Base-by-base conservation (phyloP, 148 eudicot genomes). In the Linanthus parryae region DNA sequence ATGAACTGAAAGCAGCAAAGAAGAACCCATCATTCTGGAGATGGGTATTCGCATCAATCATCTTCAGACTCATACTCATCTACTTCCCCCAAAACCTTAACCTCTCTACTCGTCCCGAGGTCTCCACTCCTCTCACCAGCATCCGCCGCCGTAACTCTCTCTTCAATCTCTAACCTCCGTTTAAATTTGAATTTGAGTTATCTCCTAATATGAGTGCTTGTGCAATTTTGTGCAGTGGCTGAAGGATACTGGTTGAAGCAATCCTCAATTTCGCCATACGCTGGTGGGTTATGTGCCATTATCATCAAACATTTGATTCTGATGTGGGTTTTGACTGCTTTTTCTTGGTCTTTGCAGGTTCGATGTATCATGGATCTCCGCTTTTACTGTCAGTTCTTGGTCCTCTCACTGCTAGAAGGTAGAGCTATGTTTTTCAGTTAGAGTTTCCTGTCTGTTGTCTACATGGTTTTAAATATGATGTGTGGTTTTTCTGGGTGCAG, bases 281-380 rank as follows among this genome's bases (percentile, higher is more conserved):
- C 86, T 39, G 97, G 97, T 91, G 33, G 0, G 70, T 61, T 26
- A 10, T 0, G 42, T 38, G 15, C 31, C 23, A 25, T 38, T 53
- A 45, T 27, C 19, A 5, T 19, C n/a, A 17, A 3, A 27, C n/a
- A 15, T 24, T 5, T 31, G 9, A 37, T 13, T 12, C 25, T 43
- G 11, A 12, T 56, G 10, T 40, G 18, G 20, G 19, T 18, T 21
- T 1, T 42, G 7, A 28, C 42, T 42, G 10, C 12, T 27, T 8
- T 44, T 45, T 17, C 8, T 31, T 20, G 6, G 11, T 35, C 4
- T 33, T 13, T 52, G 22, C 42, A 91, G 98, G 98, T 64, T 91
- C 98, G 42, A 83, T 91, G 98, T 91, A 83, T 57, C 98, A 91
- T 68, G 98, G 98, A 50, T 91, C 98, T 64, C 98, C 98, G 0